These are phyloP conservation scores for Tuber microsphaerosporum DNA, from an alignment of 495 filamentous ascomycete species.

Conservation along the genomic window DNA sequence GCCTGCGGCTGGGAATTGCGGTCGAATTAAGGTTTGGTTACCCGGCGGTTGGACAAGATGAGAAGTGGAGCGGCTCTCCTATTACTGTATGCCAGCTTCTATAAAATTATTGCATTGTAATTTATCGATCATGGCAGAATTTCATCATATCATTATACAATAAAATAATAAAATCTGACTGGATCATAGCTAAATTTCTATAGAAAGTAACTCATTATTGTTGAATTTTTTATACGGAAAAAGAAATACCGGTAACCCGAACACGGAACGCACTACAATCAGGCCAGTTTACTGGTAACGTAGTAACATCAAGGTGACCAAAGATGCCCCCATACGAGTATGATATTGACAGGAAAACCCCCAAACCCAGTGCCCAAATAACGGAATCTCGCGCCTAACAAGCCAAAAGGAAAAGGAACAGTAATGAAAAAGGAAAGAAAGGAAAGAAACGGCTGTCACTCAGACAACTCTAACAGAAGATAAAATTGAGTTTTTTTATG, in stretches of 20 bases:
- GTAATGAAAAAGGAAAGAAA: background rate
- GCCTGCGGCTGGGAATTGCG: background rate
- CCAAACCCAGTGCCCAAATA: background rate
- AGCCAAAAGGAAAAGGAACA: constrained; percentile 7
- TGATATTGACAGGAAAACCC: constrained; percentile 3
- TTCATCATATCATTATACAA: background rate
- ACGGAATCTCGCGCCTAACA: background rate
- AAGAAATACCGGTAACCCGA: background rate
- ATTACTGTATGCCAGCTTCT: background rate
- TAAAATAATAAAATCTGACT: background rate
- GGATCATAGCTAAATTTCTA: background rate
- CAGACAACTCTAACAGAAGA: background rate
- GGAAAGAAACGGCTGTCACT: background rate
- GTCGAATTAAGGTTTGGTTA: constrained; percentile 1
- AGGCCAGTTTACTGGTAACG: background rate
- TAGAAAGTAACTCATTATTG: background rate
- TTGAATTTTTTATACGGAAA: background rate
- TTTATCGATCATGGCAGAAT: background rate
- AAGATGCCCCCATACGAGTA: background rate
- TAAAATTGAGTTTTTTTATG: background rate
- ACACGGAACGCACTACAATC: background rate
- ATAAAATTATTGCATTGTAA: background rate
- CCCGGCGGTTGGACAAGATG: background rate
- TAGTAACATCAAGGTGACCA: background rate
- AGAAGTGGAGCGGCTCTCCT: background rate